These are phyloP conservation scores for Rugonectria rugulosa DNA, from an alignment of 2,329 filamentous ascomycete species.

Conservation along the genomic window DNA sequence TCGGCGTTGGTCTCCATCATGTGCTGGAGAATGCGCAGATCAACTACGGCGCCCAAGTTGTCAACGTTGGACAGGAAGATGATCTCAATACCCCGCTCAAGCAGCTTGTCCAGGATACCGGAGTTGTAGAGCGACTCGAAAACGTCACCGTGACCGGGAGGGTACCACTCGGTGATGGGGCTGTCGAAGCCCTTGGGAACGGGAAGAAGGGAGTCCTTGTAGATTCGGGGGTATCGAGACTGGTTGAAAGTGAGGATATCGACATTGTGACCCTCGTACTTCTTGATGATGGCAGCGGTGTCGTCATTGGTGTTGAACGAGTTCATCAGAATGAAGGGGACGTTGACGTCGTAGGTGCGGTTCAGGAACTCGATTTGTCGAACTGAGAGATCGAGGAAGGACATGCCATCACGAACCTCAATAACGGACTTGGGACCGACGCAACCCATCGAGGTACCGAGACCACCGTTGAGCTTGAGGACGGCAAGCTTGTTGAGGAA, in stretches of 20 bases:
- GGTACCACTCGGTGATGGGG: conserved; percentile 96
- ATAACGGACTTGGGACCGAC: conserved; percentile 99
- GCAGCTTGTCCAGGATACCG: conserved; percentile 94
- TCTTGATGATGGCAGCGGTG: conserved; percentile 99
- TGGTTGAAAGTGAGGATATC: conserved; percentile 99
- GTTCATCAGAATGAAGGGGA: conserved; percentile 99
- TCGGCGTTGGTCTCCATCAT: conserved; percentile 97
- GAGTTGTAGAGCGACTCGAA: conserved; percentile 99
- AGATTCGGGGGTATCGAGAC: conserved; percentile 95
- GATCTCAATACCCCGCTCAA: conserved; percentile 94
- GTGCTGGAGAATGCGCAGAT: conserved; percentile 98
- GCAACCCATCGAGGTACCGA: conserved; percentile 99
- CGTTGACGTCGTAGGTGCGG: conserved; percentile 96
- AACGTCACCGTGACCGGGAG: conserved; percentile 98
- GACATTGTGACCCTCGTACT: conserved; percentile 99
- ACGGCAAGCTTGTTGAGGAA: conserved; percentile 98
- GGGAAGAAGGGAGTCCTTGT: conserved; percentile 97
- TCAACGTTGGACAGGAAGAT: conserved; percentile 99
- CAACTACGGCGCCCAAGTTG: conserved; percentile 97
- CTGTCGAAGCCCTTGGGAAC: conserved; percentile 91
- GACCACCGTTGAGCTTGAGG: conserved; percentile 98
- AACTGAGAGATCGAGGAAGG: conserved; percentile 97
- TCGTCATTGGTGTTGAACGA: conserved; percentile 99
- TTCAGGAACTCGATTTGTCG: conserved; percentile 99
- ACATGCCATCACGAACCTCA: conserved; percentile 99